Percentiles rank a stretch among this genome's conserved stretches.
Evolutionary conservation across 2,329 filamentous ascomycete species (phyloP).

Genomic region (Didymella sp.): DNA sequence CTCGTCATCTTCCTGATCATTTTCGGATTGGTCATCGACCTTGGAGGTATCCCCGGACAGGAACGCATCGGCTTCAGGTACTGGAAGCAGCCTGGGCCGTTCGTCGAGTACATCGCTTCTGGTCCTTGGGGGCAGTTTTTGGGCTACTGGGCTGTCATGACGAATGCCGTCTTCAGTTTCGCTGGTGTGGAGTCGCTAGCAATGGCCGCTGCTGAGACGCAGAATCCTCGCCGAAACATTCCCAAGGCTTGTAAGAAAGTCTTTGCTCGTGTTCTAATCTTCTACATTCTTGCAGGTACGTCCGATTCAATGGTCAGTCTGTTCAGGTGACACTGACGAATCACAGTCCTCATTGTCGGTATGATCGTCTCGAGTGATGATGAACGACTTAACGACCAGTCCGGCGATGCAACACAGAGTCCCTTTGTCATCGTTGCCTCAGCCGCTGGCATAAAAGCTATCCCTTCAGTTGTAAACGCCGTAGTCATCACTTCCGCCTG

Average conservation of each 20-base stretch:
- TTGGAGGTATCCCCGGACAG: conserved; percentile 37
- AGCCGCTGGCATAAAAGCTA: conserved; percentile 68
- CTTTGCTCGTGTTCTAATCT: conserved; percentile 61
- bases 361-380: conserved; percentile 64
- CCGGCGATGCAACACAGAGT: conserved; percentile 35
- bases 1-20: conserved; percentile 40
- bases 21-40: conserved; percentile 37
- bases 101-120: conserved; percentile 53
- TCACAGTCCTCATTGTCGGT: conserved; percentile 58
- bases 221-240: conserved; percentile 49
- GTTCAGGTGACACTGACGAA: neutral
- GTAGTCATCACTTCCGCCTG: conserved; percentile 75
- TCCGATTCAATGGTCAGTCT: conserved; percentile 11
- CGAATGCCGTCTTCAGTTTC: conserved; percentile 56
- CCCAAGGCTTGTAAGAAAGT: conserved; percentile 61
- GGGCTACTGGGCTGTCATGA: conserved; percentile 61
- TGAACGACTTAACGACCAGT: conserved; percentile 55
- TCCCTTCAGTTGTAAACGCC: conserved; percentile 76
- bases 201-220: conserved; percentile 41
- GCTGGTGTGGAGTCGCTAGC: conserved; percentile 39
- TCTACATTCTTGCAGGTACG: conserved; percentile 54
- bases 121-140: conserved; percentile 67
- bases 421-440: conserved; percentile 68
- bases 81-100: conserved; percentile 70
- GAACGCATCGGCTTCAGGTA: conserved; percentile 66